Base-by-base conservation (phyloP, 768 basidiomycete genomes). In the Boletus rufocinnamomeus region DNA sequence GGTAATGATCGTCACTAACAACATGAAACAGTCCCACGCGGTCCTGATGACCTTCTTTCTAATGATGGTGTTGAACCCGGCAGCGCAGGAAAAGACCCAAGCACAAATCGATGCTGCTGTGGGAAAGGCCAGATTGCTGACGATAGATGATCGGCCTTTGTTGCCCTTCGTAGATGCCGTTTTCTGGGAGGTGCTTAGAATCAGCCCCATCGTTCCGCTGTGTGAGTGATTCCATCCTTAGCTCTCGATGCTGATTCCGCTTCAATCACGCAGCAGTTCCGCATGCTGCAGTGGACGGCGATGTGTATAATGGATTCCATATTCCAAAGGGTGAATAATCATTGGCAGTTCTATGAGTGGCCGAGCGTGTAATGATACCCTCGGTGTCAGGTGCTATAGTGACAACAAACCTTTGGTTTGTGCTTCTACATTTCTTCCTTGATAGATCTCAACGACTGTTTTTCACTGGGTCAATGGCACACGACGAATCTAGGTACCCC, bases 281-380 rank as follows among this genome's bases (percentile, higher is more conserved):
- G 2, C 74, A 72, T 57, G 49, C 58, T 8, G 25, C 66, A 3
- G 75, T 76, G 0, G 58, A 75, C n/a, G 77, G 79, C 27, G 79
- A 80, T 43, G 54, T 73, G 7, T 80, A 79, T 53, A 63, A 66
- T 28, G 75, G 78, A 19, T 80, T 80, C 52, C 67, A 78, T 13
- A 86, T 86, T 51, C 84, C 84, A 6, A 76, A 76, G 54, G 55
- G 64, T 62, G 9, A 49, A 14, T 54, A 19, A 8, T 25, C 1
- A n/a, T n/a, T n/a, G 0, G 16, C 2, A 6, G 40, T 19, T 25
- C 23, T 35, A 21, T 7, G 0, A n/a, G 14, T 9, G 2, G 0
- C 4, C 4, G 17, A 35, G 27, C 1, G 6, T 16, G 3, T 16
- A 37, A 32, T 37, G 23, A 56, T 13, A 1, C n/a, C n/a, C n/a